Base-by-base conservation (phyloP, 2,329 filamentous ascomycete genomes). In the Podosphaera aphanis region DNA sequence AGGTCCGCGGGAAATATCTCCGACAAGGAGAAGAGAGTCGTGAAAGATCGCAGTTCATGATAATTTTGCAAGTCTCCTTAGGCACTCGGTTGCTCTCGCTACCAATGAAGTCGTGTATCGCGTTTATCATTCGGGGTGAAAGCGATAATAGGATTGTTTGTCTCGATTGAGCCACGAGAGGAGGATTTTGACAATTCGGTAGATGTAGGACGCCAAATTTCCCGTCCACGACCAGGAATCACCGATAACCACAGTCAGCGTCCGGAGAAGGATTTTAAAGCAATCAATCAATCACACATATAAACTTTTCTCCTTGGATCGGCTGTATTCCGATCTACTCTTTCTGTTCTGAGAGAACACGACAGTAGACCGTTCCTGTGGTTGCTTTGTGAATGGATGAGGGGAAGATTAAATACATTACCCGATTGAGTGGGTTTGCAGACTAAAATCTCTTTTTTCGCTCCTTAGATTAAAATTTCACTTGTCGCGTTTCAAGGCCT, bases 41-140 rank as follows among this genome's bases (percentile, higher is more conserved):
- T 50, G 53, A 52, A 52, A 53, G 55, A 55, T 56, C 52, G 56
- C 54, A 52, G 57, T 53, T 59, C 57, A 59, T 59, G 56, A 58
- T 59, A 58, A 55, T 52, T 43, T 44, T 21, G 16, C 20, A 33
- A 46, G 40, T 19, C n/a, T 40, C 23, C n/a, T 39, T 39, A 20
- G 18, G 6, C 10, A 3, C 29, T 33, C 11, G 29, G 29, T 33
- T 33, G 29, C 29, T 33, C 15, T 33, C 29, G 29, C 29, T 33
- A 33, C 29, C 29, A 13, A 11, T 33, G 29, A 33, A 33, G 29
- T 33, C 29, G 29, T 33, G 11, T 33, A 33, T 33, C 29, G 8
- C 29, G 29, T 33, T 33, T 33, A 33, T 33, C 29, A 33, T 33
- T 33, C 29, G 29, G 29, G 29, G 29, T 33, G 29, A 33, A n/a